Evolutionary conservation across 208 protist genomes (phyloP).

Genomic region (Angomonas ambiguus): DNA sequence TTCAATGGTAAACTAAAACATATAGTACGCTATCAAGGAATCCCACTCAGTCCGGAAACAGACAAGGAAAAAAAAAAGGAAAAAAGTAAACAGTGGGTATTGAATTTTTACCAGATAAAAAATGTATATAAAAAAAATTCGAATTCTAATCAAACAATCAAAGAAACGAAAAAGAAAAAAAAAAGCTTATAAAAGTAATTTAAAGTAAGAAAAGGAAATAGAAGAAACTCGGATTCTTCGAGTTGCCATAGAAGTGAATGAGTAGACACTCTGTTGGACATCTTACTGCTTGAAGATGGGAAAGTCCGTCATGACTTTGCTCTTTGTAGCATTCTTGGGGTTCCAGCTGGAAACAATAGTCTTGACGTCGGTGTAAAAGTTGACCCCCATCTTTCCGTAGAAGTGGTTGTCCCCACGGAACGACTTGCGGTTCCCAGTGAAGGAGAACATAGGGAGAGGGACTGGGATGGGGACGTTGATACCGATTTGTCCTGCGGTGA

Average conservation of each 20-base stretch:
- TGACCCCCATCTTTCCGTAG: conserved; percentile 10
- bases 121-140: background rate
- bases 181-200: background rate
- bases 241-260: too few relatives aligned
- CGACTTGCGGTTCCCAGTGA: conserved; percentile 8
- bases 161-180: conserved; percentile 4
- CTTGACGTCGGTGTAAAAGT: conserved; percentile 11
- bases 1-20: too few relatives aligned
- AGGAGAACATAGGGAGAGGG: conserved; percentile 10
- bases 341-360: conserved; percentile 12
- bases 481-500: conserved; percentile 4
- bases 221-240: too few relatives aligned
- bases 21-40: too few relatives aligned
- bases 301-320: conserved; percentile 11
- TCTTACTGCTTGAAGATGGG: conserved; percentile 10
- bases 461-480: conserved; percentile 12
- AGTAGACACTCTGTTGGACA: too few relatives aligned
- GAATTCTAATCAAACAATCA: background rate
- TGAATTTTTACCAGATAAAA: background rate
- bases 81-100: background rate
- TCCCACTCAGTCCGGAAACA: too few relatives aligned
- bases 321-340: background rate
- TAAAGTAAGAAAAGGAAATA: background rate
- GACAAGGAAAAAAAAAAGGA: too few relatives aligned
- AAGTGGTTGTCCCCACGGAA: conserved; percentile 11